Evolutionary conservation across 139 green algal genomes (phyloP).

Genomic region (Diplosphaera chodatii): DNA sequence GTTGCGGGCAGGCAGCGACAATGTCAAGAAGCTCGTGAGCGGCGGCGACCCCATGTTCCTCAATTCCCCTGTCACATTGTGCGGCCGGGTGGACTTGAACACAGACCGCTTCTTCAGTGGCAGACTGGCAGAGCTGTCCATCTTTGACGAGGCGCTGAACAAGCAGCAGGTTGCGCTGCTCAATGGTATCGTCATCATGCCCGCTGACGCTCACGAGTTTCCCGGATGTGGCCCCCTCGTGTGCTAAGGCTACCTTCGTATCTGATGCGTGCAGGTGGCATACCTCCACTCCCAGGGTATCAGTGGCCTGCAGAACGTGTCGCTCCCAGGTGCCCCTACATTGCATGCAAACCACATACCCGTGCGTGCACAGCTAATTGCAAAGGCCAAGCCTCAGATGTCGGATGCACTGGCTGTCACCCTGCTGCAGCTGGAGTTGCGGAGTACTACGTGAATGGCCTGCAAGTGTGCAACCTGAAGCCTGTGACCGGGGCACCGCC

Average conservation of each 20-base stretch:
- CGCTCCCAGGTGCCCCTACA: background rate
- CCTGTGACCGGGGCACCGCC: background rate
- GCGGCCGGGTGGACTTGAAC: conserved; percentile 20
- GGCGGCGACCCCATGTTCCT: conserved; percentile 29
- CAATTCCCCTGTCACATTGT: conserved; percentile 27
- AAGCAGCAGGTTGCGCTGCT: no score
- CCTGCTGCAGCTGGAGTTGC: background rate
- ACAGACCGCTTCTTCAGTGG: conserved; percentile 15
- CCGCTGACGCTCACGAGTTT: no score
- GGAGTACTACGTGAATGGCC: background rate
- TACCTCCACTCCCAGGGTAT: conserved; percentile 8
- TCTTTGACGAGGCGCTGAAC: conserved; percentile 18
- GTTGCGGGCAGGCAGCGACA: background rate
- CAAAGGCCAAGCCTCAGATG: no score
- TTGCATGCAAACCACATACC: no score
- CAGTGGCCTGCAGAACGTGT: background rate
- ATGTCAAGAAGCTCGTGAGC: conserved; percentile 7
- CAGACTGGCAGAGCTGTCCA: conserved; percentile 11
- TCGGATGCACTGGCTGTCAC: no score
- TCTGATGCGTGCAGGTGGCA: conserved; percentile 3
- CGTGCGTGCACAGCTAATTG: no score
- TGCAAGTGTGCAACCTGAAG: background rate
- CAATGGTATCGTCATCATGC: no score
- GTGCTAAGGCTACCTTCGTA: no score
- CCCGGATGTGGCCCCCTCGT: no score